Conservation (phyloP, 805 yeast species). For the Kregervanrija delftensis region DNA sequence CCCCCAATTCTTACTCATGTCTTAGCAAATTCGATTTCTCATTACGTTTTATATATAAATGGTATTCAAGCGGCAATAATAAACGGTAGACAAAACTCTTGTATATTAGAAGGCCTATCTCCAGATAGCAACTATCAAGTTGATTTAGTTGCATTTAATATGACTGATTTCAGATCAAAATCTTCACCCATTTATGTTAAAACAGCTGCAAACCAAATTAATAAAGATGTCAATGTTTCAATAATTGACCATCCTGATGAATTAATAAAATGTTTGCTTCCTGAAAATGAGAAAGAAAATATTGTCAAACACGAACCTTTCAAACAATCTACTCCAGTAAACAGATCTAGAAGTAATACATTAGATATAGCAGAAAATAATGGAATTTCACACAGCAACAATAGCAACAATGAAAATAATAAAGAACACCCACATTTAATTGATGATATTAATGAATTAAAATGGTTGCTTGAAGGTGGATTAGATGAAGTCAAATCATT, state of each 20-base stretch:
- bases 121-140: slow-evolving; percentile 35
- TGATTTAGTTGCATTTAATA: slow-evolving; percentile 36
- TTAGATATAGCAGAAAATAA: slow-evolving; percentile 16
- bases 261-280: slow-evolving; percentile 28
- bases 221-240: slow-evolving; percentile 17
- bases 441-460: slow-evolving; percentile 35
- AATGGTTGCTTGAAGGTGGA: slow-evolving; percentile 34
- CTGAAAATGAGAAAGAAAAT: slow-evolving; percentile 26
- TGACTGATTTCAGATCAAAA: slow-evolving; percentile 33
- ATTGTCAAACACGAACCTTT: slow-evolving; percentile 24
- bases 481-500: slow-evolving; percentile 34
- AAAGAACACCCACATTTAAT: slow-evolving; percentile 25
- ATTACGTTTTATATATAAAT: slow-evolving; percentile 32
- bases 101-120: slow-evolving; percentile 26
- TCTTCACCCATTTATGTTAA: slow-evolving; percentile 35
- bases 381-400: slow-evolving; percentile 3
- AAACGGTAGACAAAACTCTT: slow-evolving; percentile 30
- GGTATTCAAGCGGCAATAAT: slow-evolving; percentile 30
- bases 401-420: slow-evolving; percentile 11
- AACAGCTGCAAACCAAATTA: slow-evolving; percentile 23
- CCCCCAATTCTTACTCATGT: slow-evolving; percentile 19
- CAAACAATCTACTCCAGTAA: slow-evolving; percentile 19
- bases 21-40: slow-evolving; percentile 24
- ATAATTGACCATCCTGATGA: slow-evolving; percentile 31
- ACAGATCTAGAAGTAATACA: slow-evolving; percentile 31